Conservation (phyloP, 108 stramenopile genomes). For the Fragilaria radians region DNA sequence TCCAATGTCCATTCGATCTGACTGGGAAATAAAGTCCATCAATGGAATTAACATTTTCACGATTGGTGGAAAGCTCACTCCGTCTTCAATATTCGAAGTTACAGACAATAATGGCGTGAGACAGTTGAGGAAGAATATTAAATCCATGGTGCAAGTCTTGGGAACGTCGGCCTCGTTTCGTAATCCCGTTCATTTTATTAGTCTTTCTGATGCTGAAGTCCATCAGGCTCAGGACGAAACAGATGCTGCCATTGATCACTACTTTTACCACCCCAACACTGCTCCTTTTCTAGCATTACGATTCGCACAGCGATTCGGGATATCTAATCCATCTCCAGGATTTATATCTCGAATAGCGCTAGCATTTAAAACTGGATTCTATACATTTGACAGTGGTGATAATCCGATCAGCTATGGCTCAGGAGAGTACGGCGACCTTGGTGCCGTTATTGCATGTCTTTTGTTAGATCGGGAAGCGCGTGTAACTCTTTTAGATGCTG, state of each 20-base stretch:
- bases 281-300: constrained; percentile 37
- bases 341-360: constrained; percentile 23
- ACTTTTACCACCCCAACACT: constrained; percentile 31
- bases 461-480: constrained; percentile 19
- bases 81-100: constrained; percentile 46
- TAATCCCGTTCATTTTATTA: constrained; percentile 56
- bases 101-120: constrained; percentile 24
- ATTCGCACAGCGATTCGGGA: constrained; percentile 33
- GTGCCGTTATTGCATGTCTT: constrained; percentile 17
- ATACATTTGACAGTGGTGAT: constrained; percentile 5
- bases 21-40: not conserved
- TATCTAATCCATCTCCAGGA: constrained; percentile 37
- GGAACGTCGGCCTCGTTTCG: constrained; percentile 36
- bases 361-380: constrained; percentile 44
- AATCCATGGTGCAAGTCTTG: constrained; percentile 30
- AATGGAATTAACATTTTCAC: not conserved
- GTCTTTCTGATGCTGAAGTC: constrained; percentile 17
- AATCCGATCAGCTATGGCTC: constrained; percentile 9
- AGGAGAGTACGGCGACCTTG: constrained; percentile 18
- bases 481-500: constrained; percentile 14
- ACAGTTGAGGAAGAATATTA: constrained; percentile 37
- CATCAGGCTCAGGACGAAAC: constrained; percentile 44
- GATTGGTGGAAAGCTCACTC: constrained; percentile 13
- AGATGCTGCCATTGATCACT: constrained; percentile 39
- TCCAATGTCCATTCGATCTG: constrained; percentile 15